These are phyloP conservation scores for Hymenoscyphus infarciens DNA, from an alignment of 2,329 filamentous ascomycete species.

Conservation along the genomic window DNA sequence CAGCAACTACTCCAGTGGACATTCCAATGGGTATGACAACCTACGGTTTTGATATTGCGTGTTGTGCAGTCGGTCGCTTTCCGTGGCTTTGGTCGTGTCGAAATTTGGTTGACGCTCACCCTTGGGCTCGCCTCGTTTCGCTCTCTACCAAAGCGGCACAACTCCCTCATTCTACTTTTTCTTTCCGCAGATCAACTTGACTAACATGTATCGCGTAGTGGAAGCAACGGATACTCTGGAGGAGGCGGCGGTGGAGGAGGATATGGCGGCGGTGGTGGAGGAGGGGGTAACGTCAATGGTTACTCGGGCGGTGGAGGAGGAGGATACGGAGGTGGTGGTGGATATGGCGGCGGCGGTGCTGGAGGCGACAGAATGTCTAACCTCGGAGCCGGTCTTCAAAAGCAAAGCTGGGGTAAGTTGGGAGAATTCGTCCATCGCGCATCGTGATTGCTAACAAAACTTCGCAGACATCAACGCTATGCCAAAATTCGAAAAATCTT, in stretches of 20 bases:
- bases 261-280: constrained; percentile 41
- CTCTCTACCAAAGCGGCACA: constrained; percentile 24
- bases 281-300: constrained; percentile 39
- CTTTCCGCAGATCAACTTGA: constrained; percentile 15
- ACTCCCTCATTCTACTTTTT: constrained; percentile 19
- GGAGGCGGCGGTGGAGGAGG: constrained; percentile 43
- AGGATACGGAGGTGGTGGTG: constrained; percentile 33
- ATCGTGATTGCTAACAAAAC: constrained; percentile 15
- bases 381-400: constrained; percentile 82
- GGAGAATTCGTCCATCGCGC: constrained; percentile 11
- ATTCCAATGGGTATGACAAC: constrained; percentile 47
- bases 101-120: constrained; percentile 21
- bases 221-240: constrained; percentile 48
- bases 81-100: constrained; percentile 33
- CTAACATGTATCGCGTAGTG: constrained; percentile 43
- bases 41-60: constrained; percentile 36
- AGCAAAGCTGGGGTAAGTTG: constrained; percentile 78
- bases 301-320: constrained; percentile 35
- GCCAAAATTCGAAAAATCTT: constrained; percentile 98
- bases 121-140: constrained; percentile 14
- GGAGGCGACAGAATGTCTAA: constrained; percentile 93
- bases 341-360: constrained; percentile 50
- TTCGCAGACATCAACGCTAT: constrained; percentile 66
- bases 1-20: constrained; percentile 46
- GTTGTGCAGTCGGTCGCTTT: constrained; percentile 34